Percentiles rank a stretch among this genome's conserved stretches.
Evolutionary conservation across 495 filamentous ascomycete genomes (phyloP).

Genomic region (Bacidia rubella): DNA sequence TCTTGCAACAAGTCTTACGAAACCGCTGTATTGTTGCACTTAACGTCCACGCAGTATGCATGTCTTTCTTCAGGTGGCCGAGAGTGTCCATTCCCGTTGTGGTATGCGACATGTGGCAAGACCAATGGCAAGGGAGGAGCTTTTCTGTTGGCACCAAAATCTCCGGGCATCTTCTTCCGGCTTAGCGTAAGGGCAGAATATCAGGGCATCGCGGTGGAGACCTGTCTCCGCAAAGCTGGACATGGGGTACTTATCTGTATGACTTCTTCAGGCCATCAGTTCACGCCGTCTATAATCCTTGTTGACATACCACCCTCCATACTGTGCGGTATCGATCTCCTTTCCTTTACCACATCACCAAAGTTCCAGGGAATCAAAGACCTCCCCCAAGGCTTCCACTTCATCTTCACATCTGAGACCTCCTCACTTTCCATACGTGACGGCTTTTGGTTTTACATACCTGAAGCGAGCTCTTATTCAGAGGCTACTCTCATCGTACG

Average conservation of each 20-base stretch:
- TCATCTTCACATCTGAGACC: conserved; percentile 45
- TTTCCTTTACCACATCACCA: conserved; percentile 39
- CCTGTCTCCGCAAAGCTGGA: too few relatives aligned
- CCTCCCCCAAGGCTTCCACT: conserved; percentile 45
- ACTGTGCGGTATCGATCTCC: conserved; percentile 38
- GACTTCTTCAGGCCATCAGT: background rate
- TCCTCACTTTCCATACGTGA: conserved; percentile 42
- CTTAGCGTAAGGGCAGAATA: too few relatives aligned
- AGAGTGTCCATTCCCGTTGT: too few relatives aligned
- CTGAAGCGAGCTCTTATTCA: conserved; percentile 4
- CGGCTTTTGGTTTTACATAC: conserved; percentile 49
- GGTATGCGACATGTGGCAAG: too few relatives aligned
- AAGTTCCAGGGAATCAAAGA: conserved; percentile 48
- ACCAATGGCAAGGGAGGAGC: too few relatives aligned
- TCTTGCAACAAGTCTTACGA: too few relatives aligned
- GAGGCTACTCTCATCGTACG: conserved; percentile 25
- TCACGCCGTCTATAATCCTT: conserved; percentile 31
- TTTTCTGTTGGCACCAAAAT: too few relatives aligned
- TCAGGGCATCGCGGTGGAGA: too few relatives aligned
- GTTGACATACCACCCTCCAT: conserved; percentile 37
- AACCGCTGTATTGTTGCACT: too few relatives aligned
- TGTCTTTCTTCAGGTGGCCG: too few relatives aligned
- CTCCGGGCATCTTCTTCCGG: too few relatives aligned
- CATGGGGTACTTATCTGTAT: background rate
- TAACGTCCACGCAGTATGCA: too few relatives aligned